phyloP scores from a whole-genome alignment of 345 rosid species.

The Euphorbia pulcherrima region DNA sequence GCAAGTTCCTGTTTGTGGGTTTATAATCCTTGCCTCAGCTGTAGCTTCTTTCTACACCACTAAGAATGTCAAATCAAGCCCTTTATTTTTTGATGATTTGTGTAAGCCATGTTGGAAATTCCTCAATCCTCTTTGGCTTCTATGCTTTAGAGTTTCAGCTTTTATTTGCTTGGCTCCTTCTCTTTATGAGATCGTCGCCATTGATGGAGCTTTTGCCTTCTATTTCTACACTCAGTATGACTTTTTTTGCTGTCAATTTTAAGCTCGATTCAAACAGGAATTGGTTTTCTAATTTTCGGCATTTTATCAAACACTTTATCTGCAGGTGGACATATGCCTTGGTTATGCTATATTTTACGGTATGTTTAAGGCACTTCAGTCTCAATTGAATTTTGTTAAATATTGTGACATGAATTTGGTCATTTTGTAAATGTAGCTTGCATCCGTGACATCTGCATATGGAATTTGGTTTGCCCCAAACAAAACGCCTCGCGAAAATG shows the following conservation, averaged over 20 bases:
- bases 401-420: neutral
- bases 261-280: neutral
- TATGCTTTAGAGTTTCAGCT: conserved; percentile 30
- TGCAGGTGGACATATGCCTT: conserved; percentile 89
- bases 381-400: neutral
- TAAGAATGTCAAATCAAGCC: conserved; percentile 24
- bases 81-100: conserved; percentile 16
- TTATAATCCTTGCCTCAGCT: conserved; percentile 16
- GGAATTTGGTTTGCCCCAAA: conserved; percentile 61
- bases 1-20: conserved; percentile 36
- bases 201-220: conserved; percentile 36
- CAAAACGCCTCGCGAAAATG: conserved; percentile 22
- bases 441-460: conserved; percentile 55
- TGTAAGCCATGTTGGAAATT: conserved; percentile 38
- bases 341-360: conserved; percentile 80
- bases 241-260: neutral
- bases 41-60: conserved; percentile 12
- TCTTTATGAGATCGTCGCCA: conserved; percentile 16
- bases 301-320: conserved; percentile 10
- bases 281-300: neutral
- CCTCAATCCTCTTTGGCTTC: conserved; percentile 34
- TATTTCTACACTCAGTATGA: conserved; percentile 43
- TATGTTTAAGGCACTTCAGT: conserved; percentile 31
- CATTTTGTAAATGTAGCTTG: conserved; percentile 42
- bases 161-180: conserved; percentile 28